phyloP scores from a whole-genome alignment of 805 yeast species.

The Teunomyces panamensis region DNA sequence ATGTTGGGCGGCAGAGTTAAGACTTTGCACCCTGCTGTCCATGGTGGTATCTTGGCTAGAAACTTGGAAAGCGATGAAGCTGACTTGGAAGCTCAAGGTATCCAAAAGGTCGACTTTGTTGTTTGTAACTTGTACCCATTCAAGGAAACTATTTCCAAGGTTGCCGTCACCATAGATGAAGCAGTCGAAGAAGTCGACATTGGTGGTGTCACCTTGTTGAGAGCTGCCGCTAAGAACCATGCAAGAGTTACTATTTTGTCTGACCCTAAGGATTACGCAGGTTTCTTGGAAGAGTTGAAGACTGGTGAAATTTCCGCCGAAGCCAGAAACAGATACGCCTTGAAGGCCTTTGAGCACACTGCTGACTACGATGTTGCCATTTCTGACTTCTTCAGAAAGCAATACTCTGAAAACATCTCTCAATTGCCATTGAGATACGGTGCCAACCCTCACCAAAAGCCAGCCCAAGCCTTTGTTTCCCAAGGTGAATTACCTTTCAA shows the following conservation, averaged over 20 bases:
- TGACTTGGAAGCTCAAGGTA: constrained; percentile 84
- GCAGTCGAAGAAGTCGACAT: constrained; percentile 98
- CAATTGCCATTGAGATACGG: constrained; percentile 97
- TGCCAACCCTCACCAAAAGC: constrained; percentile 98
- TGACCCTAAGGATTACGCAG: constrained; percentile 91
- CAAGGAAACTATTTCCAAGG: constrained; percentile 94
- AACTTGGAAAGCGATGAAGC: constrained; percentile 85
- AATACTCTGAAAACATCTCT: constrained; percentile 83
- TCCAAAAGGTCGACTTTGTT: constrained; percentile 93
- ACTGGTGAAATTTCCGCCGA: constrained; percentile 68
- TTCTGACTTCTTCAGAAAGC: constrained; percentile 95
- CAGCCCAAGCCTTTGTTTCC: constrained; percentile 93
- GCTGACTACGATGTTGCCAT: constrained; percentile 96
- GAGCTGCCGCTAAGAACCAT: constrained; percentile 99
- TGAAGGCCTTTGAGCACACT: constrained; percentile 97
- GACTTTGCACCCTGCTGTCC: constrained; percentile 98
- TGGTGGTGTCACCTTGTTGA: constrained; percentile 92
- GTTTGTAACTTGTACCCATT: constrained; percentile 98
- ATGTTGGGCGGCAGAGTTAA: constrained; percentile 98
- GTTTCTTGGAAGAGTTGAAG: constrained; percentile 77
- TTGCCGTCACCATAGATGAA: constrained; percentile 92
- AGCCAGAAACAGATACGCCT: constrained; percentile 79
- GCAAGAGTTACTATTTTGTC: constrained; percentile 92
- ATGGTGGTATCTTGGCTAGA: constrained; percentile 96
- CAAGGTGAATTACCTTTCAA: constrained; percentile 90